Base-by-base conservation (phyloP, 1,284 basidiomycete species). In the Malassezia restricta region DNA sequence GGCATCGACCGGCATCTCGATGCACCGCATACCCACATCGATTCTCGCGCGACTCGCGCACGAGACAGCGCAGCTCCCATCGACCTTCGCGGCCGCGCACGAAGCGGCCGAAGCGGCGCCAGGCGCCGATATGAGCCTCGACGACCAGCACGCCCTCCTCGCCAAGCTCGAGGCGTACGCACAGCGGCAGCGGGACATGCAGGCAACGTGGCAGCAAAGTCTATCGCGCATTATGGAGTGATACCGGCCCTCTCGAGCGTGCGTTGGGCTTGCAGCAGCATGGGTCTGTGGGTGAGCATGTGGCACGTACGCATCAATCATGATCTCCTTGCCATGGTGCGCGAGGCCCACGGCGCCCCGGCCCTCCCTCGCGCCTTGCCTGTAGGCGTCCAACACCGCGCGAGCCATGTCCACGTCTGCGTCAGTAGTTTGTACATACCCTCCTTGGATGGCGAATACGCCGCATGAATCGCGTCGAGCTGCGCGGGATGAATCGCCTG, bases 401-500 rank as follows among this genome's bases (percentile, higher is more conserved):
- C 80, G 81, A 0, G 90, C 89, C 40, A 84, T 82, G 8, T 79
- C 68, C 15, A 94, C 84, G 69, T 89, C 89, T 88, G 68, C 31
- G 14, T 33, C 20, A 28, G 40, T 47, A 27, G 15, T 35, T 3
- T 12, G 17, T n/a, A 49, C 56, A 33, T 50, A 83, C 87, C 87
- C 74, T 81, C 75, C 15, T 78, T 74, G 0, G 81, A 82, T 0
- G 90, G 90, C 0, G 86, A 80, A 71, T 86, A 95, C 0, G 83
- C 83, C 3, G 47, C 31, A 61, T 90, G 86, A 37, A 92, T 88
- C 5, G 79, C 77, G 20, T 81, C 80, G 3, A 94, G 81, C 74
- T 96, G 91, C 11, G 77, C 77, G 0, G 91, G 90, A 74, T 96
- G 91, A 47, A 96, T 92, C 1, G 86, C 88, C 86, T 94, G 90